These are phyloP conservation scores for Circinella minor DNA, from an alignment of 371 early-diverging fungal species.

Conservation along the genomic window DNA sequence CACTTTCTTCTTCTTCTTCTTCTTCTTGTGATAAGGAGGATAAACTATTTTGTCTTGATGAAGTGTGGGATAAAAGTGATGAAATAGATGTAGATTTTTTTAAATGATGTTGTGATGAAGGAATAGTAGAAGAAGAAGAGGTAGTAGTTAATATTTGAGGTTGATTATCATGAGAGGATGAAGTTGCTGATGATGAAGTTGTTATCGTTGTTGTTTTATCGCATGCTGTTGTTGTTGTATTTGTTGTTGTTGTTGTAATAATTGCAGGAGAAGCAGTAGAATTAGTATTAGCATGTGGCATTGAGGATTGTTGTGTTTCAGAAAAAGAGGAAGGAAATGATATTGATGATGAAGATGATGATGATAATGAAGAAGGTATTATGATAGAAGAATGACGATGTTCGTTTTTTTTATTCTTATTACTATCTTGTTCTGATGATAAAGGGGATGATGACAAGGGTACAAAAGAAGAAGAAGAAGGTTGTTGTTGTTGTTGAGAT, in stretches of 20 bases:
- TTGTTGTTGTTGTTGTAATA: not conserved
- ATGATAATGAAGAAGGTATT: too few species aligned
- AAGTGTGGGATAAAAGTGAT: not conserved
- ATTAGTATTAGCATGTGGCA: not conserved
- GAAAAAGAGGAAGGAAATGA: not conserved
- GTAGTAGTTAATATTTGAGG: not conserved
- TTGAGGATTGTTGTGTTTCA: not conserved
- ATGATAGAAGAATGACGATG: not conserved
- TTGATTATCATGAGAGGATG: not conserved
- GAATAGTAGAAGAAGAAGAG: not conserved
- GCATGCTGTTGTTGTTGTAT: too few species aligned
- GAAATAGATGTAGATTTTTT: not conserved
- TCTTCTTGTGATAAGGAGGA: not conserved
- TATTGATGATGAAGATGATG: not conserved
- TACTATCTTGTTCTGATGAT: not conserved
- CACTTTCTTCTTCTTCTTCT: too few species aligned
- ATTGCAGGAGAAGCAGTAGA: not conserved
- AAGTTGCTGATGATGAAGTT: not conserved
- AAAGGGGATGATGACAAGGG: not conserved
- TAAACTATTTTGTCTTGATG: not conserved
- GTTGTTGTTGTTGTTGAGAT: not conserved
- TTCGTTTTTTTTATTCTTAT: not conserved
- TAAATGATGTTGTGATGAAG: too few species aligned
- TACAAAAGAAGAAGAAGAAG: too few species aligned
- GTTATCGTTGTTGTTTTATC: too few species aligned